A percentile compares a stretch with the other conserved stretches of the same genome.
Evolutionary conservation across 2,329 filamentous ascomycete genomes (phyloP).

Genomic region (Phialophora tarda): DNA sequence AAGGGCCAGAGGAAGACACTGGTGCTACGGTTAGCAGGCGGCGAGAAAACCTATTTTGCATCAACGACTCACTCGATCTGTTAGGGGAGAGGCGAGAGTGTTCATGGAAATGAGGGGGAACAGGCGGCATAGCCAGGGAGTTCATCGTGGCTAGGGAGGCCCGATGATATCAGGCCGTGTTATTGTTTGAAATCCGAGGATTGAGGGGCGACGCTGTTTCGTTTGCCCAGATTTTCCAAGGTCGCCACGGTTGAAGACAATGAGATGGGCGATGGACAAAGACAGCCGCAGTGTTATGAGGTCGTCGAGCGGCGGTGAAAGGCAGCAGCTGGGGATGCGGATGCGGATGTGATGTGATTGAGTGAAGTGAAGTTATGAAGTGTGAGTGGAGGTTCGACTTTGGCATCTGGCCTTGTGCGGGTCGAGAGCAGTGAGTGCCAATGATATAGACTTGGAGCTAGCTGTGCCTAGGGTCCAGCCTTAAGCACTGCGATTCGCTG

Average conservation of each 20-base stretch:
- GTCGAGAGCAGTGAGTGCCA: not conserved
- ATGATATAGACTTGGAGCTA: constrained; percentile 1
- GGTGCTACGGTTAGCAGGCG: constrained; percentile 23
- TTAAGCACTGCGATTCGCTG: constrained; percentile 6
- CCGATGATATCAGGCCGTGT: constrained; percentile 18
- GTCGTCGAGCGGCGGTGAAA: constrained; percentile 17
- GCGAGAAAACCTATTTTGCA: constrained; percentile 2
- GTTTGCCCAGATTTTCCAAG: not conserved
- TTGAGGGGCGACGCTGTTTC: constrained; percentile 8
- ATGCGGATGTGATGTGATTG: constrained; percentile 18
- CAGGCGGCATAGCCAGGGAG: constrained; percentile 63
- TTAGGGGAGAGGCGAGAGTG: constrained; percentile 65
- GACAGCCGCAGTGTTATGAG: not conserved
- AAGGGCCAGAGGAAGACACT: constrained; percentile 47
- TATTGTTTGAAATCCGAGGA: constrained; percentile 10
- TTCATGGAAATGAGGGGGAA: constrained; percentile 68
- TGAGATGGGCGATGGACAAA: not conserved
- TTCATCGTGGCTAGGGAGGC: constrained; percentile 59
- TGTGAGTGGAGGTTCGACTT: constrained; percentile 20
- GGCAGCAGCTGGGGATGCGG: constrained; percentile 9
- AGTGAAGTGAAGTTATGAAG: constrained; percentile 20
- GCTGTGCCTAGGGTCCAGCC: constrained; percentile 7
- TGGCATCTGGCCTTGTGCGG: constrained; percentile 14
- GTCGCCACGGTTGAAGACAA: not conserved
- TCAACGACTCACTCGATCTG: constrained; percentile 59